Percentiles rank a stretch among this genome's conserved stretches.
Evolutionary conservation across 2,329 filamentous ascomycete genomes (phyloP).

Genomic region (Monosporascus cannonballus): DNA sequence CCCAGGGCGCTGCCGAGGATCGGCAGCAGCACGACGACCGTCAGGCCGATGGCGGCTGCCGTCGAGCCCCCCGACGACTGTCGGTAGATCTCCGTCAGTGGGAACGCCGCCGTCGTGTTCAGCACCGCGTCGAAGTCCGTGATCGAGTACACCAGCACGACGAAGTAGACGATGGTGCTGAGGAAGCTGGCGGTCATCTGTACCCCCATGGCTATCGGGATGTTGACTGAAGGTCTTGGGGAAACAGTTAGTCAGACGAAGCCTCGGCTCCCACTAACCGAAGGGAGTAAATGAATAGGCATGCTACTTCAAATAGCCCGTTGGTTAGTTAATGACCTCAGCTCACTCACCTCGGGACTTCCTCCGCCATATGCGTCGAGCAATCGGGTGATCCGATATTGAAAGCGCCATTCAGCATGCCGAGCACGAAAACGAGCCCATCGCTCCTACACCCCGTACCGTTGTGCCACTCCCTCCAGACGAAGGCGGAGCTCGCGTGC

Average conservation of each 20-base stretch:
- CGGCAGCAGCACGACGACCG: conserved; percentile 32
- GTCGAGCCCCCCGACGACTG: conserved; percentile 46
- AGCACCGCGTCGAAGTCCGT: conserved; percentile 40
- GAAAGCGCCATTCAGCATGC: conserved; percentile 56
- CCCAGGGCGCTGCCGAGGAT: conserved; percentile 31
- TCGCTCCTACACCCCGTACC: conserved; percentile 36
- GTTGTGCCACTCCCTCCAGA: conserved; percentile 35
- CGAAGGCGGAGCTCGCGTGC: conserved; percentile 28
- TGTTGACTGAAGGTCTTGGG: conserved; percentile 37
- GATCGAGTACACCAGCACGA: conserved; percentile 7
- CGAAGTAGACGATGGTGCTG: conserved; percentile 4
- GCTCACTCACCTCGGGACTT: conserved; percentile 40
- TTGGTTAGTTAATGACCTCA: no score
- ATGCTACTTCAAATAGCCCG: background rate
- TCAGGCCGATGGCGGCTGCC: conserved; percentile 44
- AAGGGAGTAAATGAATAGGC: conserved; percentile 1
- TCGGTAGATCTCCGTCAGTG: conserved; percentile 60
- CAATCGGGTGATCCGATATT: conserved; percentile 62
- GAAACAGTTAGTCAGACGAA: conserved; percentile 3
- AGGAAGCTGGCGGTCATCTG: conserved; percentile 36
- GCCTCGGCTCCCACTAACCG: conserved; percentile 7
- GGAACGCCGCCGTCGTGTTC: conserved; percentile 45
- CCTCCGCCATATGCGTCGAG: conserved; percentile 58
- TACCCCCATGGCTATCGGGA: conserved; percentile 47
- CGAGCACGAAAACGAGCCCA: conserved; percentile 32